phyloP scores from a whole-genome alignment of 2,329 filamentous ascomycete genomes.

The Aureobasidium leucospermi region DNA sequence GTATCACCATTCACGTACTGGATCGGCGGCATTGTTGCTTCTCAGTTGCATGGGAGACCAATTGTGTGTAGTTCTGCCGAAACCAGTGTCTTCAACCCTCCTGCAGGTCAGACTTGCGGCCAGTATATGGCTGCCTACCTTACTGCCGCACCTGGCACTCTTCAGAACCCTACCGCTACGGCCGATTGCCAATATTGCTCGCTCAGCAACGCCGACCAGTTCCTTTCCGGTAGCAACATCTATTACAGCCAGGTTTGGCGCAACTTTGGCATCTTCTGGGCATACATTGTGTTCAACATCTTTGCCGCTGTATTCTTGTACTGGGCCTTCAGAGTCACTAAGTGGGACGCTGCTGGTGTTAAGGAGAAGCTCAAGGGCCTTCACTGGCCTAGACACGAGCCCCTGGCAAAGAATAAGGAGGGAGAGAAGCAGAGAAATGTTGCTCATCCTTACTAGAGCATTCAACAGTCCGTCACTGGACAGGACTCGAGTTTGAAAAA shows the following conservation, averaged over 20 bases:
- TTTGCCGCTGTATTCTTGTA: conserved; percentile 52
- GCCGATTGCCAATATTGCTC: conserved; percentile 44
- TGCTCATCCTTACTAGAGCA: neutral
- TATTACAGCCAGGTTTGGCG: conserved; percentile 51
- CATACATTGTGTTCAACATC: conserved; percentile 58
- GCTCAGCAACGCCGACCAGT: conserved; percentile 39
- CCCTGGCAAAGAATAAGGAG: neutral
- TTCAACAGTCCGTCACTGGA: neutral
- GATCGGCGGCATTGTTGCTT: conserved; percentile 34
- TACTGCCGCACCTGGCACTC: conserved; percentile 29
- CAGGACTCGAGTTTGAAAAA: neutral
- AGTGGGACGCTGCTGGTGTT: neutral
- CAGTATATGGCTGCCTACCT: conserved; percentile 40
- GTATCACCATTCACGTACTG: conserved; percentile 61
- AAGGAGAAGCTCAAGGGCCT: neutral
- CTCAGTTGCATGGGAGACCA: conserved; percentile 36
- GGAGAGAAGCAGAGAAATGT: conserved; percentile 1
- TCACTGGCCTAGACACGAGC: neutral
- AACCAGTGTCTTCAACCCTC: conserved; percentile 34
- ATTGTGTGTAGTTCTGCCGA: conserved; percentile 44
- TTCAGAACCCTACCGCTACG: conserved; percentile 39
- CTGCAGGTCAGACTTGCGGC: conserved; percentile 34
- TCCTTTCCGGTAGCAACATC: conserved; percentile 36
- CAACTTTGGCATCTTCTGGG: conserved; percentile 65
- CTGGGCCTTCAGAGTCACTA: conserved; percentile 51